Conservation (phyloP, 2,329 filamentous ascomycete genomes). For the Myriosclerotinia duriaeana region DNA sequence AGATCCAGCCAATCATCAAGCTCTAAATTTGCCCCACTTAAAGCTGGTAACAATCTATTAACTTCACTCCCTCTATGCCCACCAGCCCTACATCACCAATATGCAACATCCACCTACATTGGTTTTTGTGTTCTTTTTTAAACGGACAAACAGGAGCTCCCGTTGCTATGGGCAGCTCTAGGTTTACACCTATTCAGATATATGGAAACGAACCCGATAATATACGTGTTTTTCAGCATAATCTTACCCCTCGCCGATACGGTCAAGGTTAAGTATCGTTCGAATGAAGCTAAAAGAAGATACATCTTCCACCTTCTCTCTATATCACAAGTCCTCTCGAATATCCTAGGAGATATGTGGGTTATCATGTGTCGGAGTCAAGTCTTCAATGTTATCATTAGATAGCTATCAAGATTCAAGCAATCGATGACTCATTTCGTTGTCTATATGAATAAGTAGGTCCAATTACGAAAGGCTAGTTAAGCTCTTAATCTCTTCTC, state of each 20-base stretch:
- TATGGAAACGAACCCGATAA: not conserved
- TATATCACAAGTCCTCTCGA: not conserved
- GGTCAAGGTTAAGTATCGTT: constrained; percentile 1
- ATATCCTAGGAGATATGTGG: not conserved
- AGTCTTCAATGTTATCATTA: not conserved
- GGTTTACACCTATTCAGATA: not conserved
- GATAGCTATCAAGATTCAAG: not conserved
- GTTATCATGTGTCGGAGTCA: not conserved
- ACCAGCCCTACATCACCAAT: not conserved
- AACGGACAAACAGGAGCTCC: not conserved
- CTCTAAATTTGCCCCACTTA: not conserved
- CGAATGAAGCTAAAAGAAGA: not conserved
- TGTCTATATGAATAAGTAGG: not conserved
- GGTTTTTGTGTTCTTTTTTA: not conserved
- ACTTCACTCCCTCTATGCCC: not conserved
- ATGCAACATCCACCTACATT: not conserved
- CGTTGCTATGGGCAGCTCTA: not conserved
- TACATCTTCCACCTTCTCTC: not conserved
- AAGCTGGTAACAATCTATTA: not conserved
- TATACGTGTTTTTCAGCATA: not conserved
- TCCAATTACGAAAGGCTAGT: not conserved
- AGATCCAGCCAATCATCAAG: not conserved
- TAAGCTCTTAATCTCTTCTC: not conserved
- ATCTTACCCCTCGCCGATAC: not conserved
- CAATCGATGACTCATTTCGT: constrained; percentile 12